Evolutionary conservation across 805 yeast species (phyloP), one percentile per base, ranked within the genome.

Genomic region (Ogataea paradorogensis): DNA sequence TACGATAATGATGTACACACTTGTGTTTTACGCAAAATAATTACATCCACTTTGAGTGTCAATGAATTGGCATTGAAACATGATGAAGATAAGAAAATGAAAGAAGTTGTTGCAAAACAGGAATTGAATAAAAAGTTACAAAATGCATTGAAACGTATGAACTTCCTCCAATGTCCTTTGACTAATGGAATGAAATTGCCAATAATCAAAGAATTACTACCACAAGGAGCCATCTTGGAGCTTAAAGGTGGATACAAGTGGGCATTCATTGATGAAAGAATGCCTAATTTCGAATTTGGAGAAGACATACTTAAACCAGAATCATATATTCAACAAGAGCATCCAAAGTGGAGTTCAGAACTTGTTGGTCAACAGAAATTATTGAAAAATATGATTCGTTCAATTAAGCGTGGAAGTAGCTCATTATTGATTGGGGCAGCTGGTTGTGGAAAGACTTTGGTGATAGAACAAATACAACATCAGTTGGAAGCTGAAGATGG

Each of bases 401-500:
- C 71, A 0, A 51, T 80, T 3, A 53, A 66, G 6, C 59, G 71
- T 28, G 50, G 51, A 13, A 57, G 71, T 7, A 86, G 91, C 2
- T 65, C 79, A 0, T 62, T 88, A 38, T 53, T 90, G 0, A 73
- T 78, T 49, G 98, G 97, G 0, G 63, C 80, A 15, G 67, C 85
- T 1, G 97, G 96, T 0, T 74, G 87, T 45, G 98, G 98, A 0
- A 91, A 91, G 57, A 67, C 93, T 0, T 61, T 78, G 2, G 45
- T 83, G 2, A 53, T 80, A 11, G 59, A 68, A 3, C 64, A 70
- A 18, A 55, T 84, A 0, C 51, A 69, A 0, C 42, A 62, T 1
- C 50, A 52, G 8, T 53, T 84, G 6, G 43, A 54, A 7, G 36
- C 58, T 1, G 55, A 63, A 2, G 58, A 69, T 26, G 74, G 81